Conservation (phyloP, 805 yeast species). For the Ogataea neopini region DNA sequence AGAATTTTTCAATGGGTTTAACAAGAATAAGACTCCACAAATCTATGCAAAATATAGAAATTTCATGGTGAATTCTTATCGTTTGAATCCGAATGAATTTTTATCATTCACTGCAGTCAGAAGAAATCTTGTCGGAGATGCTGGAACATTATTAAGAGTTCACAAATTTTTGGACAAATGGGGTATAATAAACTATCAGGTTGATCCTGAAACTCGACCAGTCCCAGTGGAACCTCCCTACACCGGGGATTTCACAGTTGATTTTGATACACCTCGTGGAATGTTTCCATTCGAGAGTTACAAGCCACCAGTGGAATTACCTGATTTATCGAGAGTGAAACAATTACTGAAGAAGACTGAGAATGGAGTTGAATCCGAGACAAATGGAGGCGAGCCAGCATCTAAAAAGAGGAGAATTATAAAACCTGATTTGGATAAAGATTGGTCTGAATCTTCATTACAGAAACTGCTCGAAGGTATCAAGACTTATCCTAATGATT, state of each 20-base stretch:
- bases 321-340: conserved; percentile 34
- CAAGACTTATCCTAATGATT: conserved; percentile 64
- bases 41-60: conserved; percentile 81
- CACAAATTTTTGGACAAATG: conserved; percentile 84
- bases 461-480: conserved; percentile 62
- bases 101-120: conserved; percentile 88
- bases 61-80: conserved; percentile 84
- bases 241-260: conserved; percentile 74
- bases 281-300: conserved; percentile 87
- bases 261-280: conserved; percentile 88
- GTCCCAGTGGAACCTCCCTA: conserved; percentile 68
- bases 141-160: conserved; percentile 81
- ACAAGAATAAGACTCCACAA: conserved; percentile 76
- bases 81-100: conserved; percentile 88
- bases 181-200: conserved; percentile 94
- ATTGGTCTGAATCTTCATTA: conserved; percentile 72
- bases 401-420: conserved; percentile 29
- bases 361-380: conserved; percentile 8
- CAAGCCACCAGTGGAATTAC: conserved; percentile 58
- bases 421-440: conserved; percentile 39
- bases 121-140: conserved; percentile 89
- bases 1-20: conserved; percentile 68
- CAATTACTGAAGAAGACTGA: conserved; percentile 18
- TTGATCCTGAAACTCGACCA: conserved; percentile 75
- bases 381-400: conserved; percentile 19